Conservation (phyloP, 192 early-diverging fungal genomes). For the Rhizophagus sp. region DNA sequence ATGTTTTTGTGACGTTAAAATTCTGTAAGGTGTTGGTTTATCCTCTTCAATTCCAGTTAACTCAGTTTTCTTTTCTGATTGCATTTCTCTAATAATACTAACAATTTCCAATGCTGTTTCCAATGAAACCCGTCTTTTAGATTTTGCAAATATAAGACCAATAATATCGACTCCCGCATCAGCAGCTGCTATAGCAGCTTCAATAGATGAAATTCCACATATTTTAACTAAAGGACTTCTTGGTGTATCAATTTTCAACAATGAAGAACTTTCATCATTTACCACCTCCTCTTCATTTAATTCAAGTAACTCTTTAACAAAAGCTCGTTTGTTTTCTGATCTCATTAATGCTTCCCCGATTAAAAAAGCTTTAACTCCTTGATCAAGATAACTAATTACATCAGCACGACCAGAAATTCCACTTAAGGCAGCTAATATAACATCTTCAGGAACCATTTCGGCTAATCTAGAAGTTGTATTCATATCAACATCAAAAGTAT, state of each 20-base stretch:
- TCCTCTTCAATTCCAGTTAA: constrained; percentile 35
- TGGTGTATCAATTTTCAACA: background rate
- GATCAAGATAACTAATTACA: constrained; percentile 75
- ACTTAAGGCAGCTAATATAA: constrained; percentile 84
- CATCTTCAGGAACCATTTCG: constrained; percentile 70
- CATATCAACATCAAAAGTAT: constrained; percentile 96
- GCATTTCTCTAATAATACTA: constrained; percentile 56
- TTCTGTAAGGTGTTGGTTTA: background rate
- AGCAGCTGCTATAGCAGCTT: constrained; percentile 78
- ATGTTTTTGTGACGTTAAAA: constrained; percentile 12
- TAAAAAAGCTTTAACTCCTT: constrained; percentile 80
- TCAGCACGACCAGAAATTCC: constrained; percentile 85
- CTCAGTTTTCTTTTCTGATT: constrained; percentile 25
- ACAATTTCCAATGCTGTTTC: constrained; percentile 73
- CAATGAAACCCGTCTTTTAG: constrained; percentile 73
- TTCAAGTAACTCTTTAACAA: constrained; percentile 73
- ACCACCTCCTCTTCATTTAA: background rate
- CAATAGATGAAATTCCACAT: constrained; percentile 83
- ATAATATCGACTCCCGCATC: constrained; percentile 85
- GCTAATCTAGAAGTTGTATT: constrained; percentile 78
- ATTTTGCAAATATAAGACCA: constrained; percentile 91
- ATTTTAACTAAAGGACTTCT: constrained; percentile 76
- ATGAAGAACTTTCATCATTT: constrained; percentile 30
- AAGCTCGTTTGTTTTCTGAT: constrained; percentile 67
- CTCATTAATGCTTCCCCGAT: constrained; percentile 97